Percentiles rank a stretch among this genome's conserved stretches.
phyloP scores from a whole-genome alignment of 225 moss, liverwort and hornwort species.

The Climacium dendroides region DNA sequence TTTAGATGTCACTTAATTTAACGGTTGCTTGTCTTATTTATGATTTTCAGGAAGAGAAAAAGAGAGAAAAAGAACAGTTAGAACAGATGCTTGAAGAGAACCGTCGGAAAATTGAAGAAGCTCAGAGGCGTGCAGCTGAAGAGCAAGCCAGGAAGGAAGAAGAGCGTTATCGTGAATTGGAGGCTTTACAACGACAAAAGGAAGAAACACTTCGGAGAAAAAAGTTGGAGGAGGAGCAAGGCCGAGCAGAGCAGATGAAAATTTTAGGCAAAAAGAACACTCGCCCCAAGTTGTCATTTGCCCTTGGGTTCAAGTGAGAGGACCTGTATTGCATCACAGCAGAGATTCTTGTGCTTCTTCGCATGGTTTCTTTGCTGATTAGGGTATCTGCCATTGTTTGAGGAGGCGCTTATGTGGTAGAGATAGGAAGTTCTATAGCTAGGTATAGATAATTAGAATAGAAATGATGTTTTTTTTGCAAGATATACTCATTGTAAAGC shows the following conservation, averaged over 20 bases:
- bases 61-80: constrained; percentile 79
- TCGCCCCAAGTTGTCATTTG: constrained; percentile 88
- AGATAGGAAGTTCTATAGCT: neutral
- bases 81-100: constrained; percentile 94
- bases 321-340: neutral
- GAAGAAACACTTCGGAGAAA: constrained; percentile 68
- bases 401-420: neutral
- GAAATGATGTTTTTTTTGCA: neutral
- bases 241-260: constrained; percentile 87
- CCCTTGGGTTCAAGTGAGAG: constrained; percentile 81
- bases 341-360: neutral
- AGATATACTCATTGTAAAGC: constrained; percentile 19
- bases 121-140: constrained; percentile 84
- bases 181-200: constrained; percentile 86
- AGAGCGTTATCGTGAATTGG: constrained; percentile 85
- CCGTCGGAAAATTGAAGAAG: constrained; percentile 82
- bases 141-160: constrained; percentile 97
- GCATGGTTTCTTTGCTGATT: neutral
- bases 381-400: neutral
- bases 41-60: constrained; percentile 58
- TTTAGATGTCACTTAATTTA: neutral
- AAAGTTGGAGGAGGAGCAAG: constrained; percentile 89
- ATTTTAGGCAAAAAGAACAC: constrained; percentile 98
- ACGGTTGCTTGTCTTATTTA: neutral
- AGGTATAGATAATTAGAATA: constrained; percentile 1